phyloP scores from a whole-genome alignment of 257 asterid genomes.

The Solanum sitiens region DNA sequence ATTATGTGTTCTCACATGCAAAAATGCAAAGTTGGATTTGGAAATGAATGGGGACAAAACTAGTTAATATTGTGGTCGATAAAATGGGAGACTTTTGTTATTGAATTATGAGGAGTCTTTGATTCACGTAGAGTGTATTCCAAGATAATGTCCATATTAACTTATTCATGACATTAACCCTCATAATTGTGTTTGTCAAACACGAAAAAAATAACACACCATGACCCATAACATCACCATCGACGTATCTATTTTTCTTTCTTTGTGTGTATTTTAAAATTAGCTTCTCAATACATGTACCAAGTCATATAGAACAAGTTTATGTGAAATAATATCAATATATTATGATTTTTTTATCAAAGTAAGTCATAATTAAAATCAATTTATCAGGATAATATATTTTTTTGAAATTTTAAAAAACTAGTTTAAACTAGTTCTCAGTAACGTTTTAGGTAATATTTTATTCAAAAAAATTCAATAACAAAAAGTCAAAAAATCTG shows the following conservation, averaged over 20 bases:
- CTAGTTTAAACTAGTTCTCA: no score
- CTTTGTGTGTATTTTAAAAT: background rate
- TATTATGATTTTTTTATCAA: no score
- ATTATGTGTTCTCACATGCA: slow-evolving; percentile 25
- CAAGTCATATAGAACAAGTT: background rate
- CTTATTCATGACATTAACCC: background rate
- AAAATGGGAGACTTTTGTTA: background rate
- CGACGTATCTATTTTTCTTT: background rate
- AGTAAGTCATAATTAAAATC: no score
- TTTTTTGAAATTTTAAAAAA: no score
- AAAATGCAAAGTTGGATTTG: background rate
- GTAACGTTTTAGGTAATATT: no score
- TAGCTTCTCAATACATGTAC: background rate
- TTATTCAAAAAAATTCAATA: no score
- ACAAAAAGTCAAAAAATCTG: no score
- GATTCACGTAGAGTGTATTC: slow-evolving; percentile 19
- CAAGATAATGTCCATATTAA: slow-evolving; percentile 22
- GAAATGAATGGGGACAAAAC: background rate
- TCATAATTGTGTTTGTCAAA: background rate
- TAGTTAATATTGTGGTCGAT: background rate
- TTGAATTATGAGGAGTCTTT: slow-evolving; percentile 6
- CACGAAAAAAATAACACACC: background rate
- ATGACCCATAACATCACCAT: background rate
- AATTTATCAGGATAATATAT: no score
- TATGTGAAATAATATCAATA: background rate